Evolutionary conservation across 1,284 basidiomycete species (phyloP).

Genomic region (Pholiota adiposa): DNA sequence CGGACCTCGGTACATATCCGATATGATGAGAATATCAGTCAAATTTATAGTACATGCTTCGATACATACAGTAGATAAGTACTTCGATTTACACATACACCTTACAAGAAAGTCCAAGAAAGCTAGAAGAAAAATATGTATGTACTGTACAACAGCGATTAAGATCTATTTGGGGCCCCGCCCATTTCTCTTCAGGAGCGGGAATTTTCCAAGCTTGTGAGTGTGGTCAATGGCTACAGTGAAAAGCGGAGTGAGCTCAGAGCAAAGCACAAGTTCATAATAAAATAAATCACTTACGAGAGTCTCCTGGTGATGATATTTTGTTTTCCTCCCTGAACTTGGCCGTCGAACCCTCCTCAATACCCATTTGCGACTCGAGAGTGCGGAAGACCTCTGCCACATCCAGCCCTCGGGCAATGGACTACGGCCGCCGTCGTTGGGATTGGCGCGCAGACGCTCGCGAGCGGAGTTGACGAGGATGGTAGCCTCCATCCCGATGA

Average conservation of each 20-base stretch:
- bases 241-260: background rate
- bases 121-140: background rate
- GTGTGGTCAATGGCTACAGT: background rate
- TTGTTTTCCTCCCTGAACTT: constrained; percentile 11
- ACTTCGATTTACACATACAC: background rate
- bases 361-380: constrained; percentile 18
- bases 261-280: too few relatives aligned
- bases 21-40: too few relatives aligned
- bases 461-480: constrained; percentile 34
- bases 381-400: constrained; percentile 24
- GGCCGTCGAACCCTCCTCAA: constrained; percentile 19
- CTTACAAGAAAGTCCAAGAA: background rate
- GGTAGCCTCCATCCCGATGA: constrained; percentile 37
- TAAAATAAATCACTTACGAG: constrained; percentile 1
- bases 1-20: too few relatives aligned
- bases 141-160: too few relatives aligned
- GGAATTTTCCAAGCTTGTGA: too few relatives aligned
- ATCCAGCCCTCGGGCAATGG: constrained; percentile 31
- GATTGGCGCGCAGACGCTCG: constrained; percentile 42
- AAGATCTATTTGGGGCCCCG: background rate
- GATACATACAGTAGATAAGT: too few relatives aligned
- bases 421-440: constrained; percentile 31
- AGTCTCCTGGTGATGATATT: background rate
- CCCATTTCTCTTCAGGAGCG: background rate
- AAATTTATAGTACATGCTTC: too few relatives aligned